These are phyloP conservation scores for Aureobasidium sp. DNA, from an alignment of 2,329 filamentous ascomycete genomes.

Conservation along the genomic window DNA sequence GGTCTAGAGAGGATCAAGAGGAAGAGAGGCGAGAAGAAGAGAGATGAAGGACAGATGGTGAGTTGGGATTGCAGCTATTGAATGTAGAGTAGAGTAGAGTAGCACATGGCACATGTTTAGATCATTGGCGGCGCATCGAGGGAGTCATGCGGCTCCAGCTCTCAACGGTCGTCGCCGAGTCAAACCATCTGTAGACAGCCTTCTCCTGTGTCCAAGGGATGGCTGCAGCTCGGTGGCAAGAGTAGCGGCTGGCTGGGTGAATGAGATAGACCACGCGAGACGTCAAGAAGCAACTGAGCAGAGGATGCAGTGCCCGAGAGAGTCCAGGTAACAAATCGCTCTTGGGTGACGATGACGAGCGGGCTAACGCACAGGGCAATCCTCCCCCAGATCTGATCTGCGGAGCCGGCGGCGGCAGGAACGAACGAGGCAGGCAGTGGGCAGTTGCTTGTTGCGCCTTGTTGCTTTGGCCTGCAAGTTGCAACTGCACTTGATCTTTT, in stretches of 20 bases:
- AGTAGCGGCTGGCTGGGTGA: neutral
- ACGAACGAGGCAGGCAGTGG: neutral
- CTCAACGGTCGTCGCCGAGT: neutral
- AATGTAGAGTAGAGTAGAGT: neutral
- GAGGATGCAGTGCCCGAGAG: neutral
- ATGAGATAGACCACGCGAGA: neutral
- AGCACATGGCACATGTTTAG: conserved; percentile 7
- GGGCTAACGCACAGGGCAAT: neutral
- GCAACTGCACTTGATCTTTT: neutral
- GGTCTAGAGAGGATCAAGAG: neutral
- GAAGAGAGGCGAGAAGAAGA: neutral
- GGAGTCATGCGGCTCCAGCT: neutral
- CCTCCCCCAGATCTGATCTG: conserved; percentile 8
- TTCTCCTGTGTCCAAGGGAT: neutral
- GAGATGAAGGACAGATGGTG: neutral
- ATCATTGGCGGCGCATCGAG: conserved; percentile 8
- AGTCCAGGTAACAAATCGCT: neutral
- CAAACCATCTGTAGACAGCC: no score
- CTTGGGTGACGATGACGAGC: neutral
- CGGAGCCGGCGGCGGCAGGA: conserved; percentile 1
- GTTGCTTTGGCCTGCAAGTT: neutral
- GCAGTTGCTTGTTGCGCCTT: neutral
- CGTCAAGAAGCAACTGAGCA: neutral
- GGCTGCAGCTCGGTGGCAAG: no score
- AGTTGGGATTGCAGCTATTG: neutral